phyloP scores from a whole-genome alignment of 495 filamentous ascomycete species.

The Geoglossum glabrum region DNA sequence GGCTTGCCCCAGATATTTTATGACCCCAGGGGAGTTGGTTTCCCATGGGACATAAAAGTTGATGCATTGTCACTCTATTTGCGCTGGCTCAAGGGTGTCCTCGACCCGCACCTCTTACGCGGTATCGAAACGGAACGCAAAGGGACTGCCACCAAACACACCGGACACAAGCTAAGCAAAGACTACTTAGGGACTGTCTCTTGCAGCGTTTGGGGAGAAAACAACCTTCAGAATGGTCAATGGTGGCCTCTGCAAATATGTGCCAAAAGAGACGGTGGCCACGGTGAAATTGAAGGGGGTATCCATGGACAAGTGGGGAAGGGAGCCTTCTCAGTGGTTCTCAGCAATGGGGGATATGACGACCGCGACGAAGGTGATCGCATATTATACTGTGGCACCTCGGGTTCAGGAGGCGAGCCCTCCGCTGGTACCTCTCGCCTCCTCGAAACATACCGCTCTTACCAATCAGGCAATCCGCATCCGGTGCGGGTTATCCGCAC shows the following conservation, averaged over 20 bases:
- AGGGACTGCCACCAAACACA: slow-evolving; percentile 8
- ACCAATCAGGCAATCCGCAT: slow-evolving; percentile 6
- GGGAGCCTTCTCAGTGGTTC: slow-evolving; percentile 23
- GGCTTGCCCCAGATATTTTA: slow-evolving; percentile 21
- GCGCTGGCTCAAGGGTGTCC: slow-evolving; percentile 21
- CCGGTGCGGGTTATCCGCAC: slow-evolving; percentile 30
- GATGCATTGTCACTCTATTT: slow-evolving; percentile 22
- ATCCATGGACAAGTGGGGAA: slow-evolving; percentile 21
- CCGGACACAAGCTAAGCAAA: slow-evolving; percentile 12
- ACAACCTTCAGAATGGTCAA: slow-evolving; percentile 28
- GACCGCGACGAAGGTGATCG: slow-evolving; percentile 25
- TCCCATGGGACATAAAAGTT: slow-evolving; percentile 23
- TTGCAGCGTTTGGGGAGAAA: slow-evolving; percentile 23
- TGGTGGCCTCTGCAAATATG: slow-evolving; percentile 37
- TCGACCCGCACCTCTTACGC: slow-evolving; percentile 25
- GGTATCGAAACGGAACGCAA: slow-evolving; percentile 20
- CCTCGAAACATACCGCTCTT: slow-evolving; percentile 14
- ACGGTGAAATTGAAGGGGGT: slow-evolving; percentile 30
- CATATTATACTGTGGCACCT: slow-evolving; percentile 33
- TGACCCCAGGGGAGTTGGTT: slow-evolving; percentile 4
- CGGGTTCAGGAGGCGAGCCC: slow-evolving; percentile 13
- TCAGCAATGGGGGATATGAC: slow-evolving; percentile 24
- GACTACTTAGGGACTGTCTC: slow-evolving; percentile 11
- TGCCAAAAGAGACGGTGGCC: slow-evolving; percentile 33
- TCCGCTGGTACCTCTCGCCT: slow-evolving; percentile 21